Evolutionary conservation across 1,139 yeast species (phyloP), one percentile per base, ranked within the genome.

Genomic region (Kazachstania sp.): DNA sequence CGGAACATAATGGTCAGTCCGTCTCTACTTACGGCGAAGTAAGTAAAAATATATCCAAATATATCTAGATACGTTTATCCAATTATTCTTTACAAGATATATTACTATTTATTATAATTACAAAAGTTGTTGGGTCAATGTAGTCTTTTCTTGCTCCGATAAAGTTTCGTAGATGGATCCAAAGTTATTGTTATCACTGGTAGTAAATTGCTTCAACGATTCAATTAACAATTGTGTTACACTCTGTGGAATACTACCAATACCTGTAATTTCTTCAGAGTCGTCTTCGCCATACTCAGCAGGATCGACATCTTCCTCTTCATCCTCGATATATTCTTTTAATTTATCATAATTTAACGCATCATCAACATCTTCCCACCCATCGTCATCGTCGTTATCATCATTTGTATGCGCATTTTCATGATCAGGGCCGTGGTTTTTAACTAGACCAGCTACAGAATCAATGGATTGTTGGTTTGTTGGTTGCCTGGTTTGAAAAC

Each of bases 291-390:
- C 56, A 19, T 29, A 47, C 13, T 49, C 52, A 3, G 48, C 50
- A 1, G 51, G 55, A 18, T 61, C 64, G 4, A 23, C 28, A 12
- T 57, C 63, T 18, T 59, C 61, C 7, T 43, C 45, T n/a, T 44
- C 46, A 29, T 60, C 63, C 20, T 77, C 81, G 0, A 74, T 75
- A 51, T 77, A 78, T 18, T 77, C 71, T 55, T 75, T 74, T 49
- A 82, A 64, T 54, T 78, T 79, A 18, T 78, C 82, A 57, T 71
- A 81, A 40, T 77, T 74, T 2, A 84, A 77, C 1, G 77, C 80
- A 1, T 81, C 86, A 40, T 83, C 90, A 57, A 84, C 69, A 58
- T 86, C 95, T 60, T 87, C 95, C 94, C 95, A 88, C 0, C 75
- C 86, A 16, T 69, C 81, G n/a, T 67, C 80, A 1, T 64, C 76